phyloP scores from a whole-genome alignment of 2,329 filamentous ascomycete genomes.

The Aureobasidium melanogenum region DNA sequence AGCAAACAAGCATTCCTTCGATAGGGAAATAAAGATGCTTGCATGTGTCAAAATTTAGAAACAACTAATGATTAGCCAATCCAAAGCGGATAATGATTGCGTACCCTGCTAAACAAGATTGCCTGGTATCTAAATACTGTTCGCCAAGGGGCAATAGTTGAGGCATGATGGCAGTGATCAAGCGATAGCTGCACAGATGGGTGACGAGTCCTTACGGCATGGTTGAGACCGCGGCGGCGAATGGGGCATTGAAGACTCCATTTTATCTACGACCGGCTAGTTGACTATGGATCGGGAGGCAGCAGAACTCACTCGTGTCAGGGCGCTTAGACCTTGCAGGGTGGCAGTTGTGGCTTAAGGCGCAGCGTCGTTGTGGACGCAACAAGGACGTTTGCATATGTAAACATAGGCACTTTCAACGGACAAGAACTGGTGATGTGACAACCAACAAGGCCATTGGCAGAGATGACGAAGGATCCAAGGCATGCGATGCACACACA shows the following conservation, averaged over 20 bases:
- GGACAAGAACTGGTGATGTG: not conserved
- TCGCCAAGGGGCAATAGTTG: not conserved
- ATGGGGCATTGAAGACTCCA: not conserved
- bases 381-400: not conserved
- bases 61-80: conserved; percentile 2
- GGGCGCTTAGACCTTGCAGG: conserved; percentile 1
- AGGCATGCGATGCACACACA: not conserved
- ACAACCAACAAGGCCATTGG: not conserved
- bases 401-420: not conserved
- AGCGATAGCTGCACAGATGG: not conserved
- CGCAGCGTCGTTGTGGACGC: not conserved
- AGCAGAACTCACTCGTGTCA: conserved; percentile 4
- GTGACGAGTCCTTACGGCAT: not conserved
- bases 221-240: not conserved
- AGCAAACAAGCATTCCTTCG: not conserved
- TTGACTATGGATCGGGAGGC: not conserved
- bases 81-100: conserved; percentile 6
- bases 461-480: not conserved
- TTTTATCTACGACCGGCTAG: not conserved
- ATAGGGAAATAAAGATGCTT: not conserved
- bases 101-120: conserved; percentile 5
- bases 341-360: conserved; percentile 7
- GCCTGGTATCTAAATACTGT: not conserved
- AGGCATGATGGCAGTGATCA: not conserved
- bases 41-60: conserved; percentile 7